phyloP scores from a whole-genome alignment of 805 yeast species.

The Nadsonia fulvescens region DNA sequence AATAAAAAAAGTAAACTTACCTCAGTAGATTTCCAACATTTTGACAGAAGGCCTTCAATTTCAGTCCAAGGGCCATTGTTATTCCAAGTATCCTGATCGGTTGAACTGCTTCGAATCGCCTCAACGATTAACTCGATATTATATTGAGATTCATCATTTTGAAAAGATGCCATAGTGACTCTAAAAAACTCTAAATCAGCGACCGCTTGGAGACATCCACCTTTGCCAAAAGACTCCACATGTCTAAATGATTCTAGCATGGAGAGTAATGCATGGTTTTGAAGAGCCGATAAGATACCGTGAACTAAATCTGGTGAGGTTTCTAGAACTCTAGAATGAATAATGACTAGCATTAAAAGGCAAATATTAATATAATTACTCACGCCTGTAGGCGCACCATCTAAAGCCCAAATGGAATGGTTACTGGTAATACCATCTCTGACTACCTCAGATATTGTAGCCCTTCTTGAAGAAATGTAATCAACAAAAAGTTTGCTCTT shows the following conservation, averaged over 20 bases:
- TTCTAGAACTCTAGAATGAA: constrained; percentile 32
- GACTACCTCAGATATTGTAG: constrained; percentile 23
- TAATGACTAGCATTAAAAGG: constrained; percentile 29
- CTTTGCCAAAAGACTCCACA: constrained; percentile 27
- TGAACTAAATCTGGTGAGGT: constrained; percentile 30
- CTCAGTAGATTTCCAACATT: no score
- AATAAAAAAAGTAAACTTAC: no score
- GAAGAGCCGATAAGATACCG: constrained; percentile 28
- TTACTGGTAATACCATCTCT: constrained; percentile 21
- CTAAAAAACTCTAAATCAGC: constrained; percentile 38
- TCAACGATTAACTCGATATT: constrained; percentile 14
- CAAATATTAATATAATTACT: constrained; percentile 30
- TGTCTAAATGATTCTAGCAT: constrained; percentile 24
- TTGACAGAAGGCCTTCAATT: constrained; percentile 10
- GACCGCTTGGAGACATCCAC: constrained; percentile 31
- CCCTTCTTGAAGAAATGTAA: constrained; percentile 32
- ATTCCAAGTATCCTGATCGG: constrained; percentile 14
- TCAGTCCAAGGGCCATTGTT: constrained; percentile 13
- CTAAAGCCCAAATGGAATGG: constrained; percentile 26
- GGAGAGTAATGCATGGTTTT: constrained; percentile 22
- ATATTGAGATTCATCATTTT: constrained; percentile 12
- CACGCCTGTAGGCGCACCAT: constrained; percentile 15
- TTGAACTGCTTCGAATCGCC: constrained; percentile 15
- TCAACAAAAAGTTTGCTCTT: constrained; percentile 37
- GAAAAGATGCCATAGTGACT: constrained; percentile 15